Conservation (phyloP, 129 eudicot species). For the Deinandra increscens region DNA sequence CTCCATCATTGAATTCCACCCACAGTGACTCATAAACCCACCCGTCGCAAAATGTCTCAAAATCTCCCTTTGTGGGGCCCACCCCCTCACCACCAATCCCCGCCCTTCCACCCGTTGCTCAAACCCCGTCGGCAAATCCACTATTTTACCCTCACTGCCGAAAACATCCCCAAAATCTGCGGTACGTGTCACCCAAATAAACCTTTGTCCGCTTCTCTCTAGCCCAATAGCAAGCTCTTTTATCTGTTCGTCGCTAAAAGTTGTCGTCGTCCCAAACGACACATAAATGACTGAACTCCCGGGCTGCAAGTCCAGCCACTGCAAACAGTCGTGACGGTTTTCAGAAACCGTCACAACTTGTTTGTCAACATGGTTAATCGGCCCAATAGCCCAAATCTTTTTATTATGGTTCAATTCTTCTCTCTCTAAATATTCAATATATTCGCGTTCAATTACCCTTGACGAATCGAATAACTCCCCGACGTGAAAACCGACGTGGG, state of each 20-base stretch:
- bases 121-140: conserved; percentile 33
- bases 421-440: conserved; percentile 29
- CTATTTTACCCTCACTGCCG: conserved; percentile 12
- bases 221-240: conserved; percentile 41
- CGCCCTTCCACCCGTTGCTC: conserved; percentile 39
- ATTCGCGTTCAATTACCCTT: conserved; percentile 35
- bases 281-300: conserved; percentile 39
- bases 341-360: neutral
- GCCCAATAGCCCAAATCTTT: conserved; percentile 56
- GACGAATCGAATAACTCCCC: conserved; percentile 40
- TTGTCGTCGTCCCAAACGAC: conserved; percentile 37
- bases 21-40: conserved; percentile 47
- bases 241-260: conserved; percentile 30
- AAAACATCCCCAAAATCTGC: conserved; percentile 33
- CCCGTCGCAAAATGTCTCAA: conserved; percentile 38
- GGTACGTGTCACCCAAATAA: conserved; percentile 38
- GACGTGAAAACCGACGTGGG: conserved; percentile 12
- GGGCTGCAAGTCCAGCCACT: conserved; percentile 44
- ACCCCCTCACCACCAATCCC: conserved; percentile 43
- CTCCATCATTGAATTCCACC: conserved; percentile 51
- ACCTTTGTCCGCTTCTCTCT: conserved; percentile 35
- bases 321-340: conserved; percentile 25
- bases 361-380: conserved; percentile 20
- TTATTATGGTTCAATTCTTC: conserved; percentile 19
- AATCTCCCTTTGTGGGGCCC: conserved; percentile 52